Conservation (phyloP, 2,329 filamentous ascomycete genomes). For the Allantophomopsis lycopodina region DNA sequence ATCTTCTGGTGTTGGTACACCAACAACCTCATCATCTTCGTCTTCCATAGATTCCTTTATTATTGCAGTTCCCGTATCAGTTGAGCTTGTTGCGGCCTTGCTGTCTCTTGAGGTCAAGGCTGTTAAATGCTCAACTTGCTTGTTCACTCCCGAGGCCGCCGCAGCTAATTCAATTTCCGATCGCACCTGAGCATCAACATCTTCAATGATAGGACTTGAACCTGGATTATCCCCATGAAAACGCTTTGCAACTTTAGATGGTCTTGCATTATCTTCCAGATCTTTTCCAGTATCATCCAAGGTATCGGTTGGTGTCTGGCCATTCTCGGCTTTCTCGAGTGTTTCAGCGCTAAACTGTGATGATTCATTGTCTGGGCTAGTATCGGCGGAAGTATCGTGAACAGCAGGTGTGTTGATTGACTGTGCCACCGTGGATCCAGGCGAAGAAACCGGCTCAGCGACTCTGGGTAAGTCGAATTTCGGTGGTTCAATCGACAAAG, state of each 20-base stretch:
- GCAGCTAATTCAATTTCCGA: slow-evolving; percentile 34
- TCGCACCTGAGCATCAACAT: slow-evolving; percentile 42
- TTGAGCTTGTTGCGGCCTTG: not conserved
- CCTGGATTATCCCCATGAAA: slow-evolving; percentile 14
- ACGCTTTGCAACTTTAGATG: slow-evolving; percentile 9
- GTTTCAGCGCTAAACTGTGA: slow-evolving; percentile 36
- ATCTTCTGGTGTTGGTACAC: slow-evolving; percentile 10
- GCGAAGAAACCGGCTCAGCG: slow-evolving; percentile 35
- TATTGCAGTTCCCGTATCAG: slow-evolving; percentile 8
- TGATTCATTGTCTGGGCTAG: slow-evolving; percentile 58
- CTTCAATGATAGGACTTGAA: not conserved
- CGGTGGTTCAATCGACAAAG: slow-evolving; percentile 21
- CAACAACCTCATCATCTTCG: slow-evolving; percentile 10
- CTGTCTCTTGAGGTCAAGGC: not conserved
- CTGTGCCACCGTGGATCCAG: slow-evolving; percentile 53
- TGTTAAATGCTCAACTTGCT: not conserved
- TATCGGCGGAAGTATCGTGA: slow-evolving; percentile 56
- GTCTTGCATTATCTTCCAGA: slow-evolving; percentile 13
- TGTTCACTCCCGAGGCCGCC: slow-evolving; percentile 6
- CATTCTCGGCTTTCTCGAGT: slow-evolving; percentile 29
- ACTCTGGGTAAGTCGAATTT: slow-evolving; percentile 21
- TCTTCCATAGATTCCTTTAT: slow-evolving; percentile 14
- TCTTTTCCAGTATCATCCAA: slow-evolving; percentile 19
- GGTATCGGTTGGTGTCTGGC: slow-evolving; percentile 17
- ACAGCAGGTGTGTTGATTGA: slow-evolving; percentile 61